A percentile compares a stretch with the other conserved stretches of the same genome.
Evolutionary conservation across 495 filamentous ascomycete genomes (phyloP).

Genomic region (Penicillium manginii): DNA sequence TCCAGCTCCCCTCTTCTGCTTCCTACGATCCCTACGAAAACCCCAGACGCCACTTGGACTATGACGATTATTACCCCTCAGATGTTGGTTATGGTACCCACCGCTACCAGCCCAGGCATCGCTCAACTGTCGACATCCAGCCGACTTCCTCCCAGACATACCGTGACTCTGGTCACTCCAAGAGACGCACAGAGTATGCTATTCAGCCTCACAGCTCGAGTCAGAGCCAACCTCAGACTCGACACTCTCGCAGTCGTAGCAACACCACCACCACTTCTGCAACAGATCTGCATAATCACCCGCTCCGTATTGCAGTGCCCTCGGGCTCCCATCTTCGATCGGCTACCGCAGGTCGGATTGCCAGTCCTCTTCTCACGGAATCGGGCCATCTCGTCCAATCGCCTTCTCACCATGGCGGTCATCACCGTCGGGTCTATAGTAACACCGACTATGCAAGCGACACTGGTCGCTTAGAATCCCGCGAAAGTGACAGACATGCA

Average conservation of each 20-base stretch:
- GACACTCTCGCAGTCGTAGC: conserved; percentile 34
- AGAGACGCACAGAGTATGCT: conserved; percentile 47
- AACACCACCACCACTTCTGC: conserved; percentile 39
- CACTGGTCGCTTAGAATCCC: conserved; percentile 31
- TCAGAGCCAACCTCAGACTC: conserved; percentile 29
- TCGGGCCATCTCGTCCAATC: conserved; percentile 33
- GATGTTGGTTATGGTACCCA: conserved; percentile 39
- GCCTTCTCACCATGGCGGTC: conserved; percentile 29
- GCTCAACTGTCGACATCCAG: conserved; percentile 40
- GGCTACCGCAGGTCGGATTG: conserved; percentile 30
- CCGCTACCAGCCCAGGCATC: conserved; percentile 29
- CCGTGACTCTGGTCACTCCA: conserved; percentile 38
- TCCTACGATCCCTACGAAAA: conserved; percentile 42
- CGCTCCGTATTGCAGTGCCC: conserved; percentile 30
- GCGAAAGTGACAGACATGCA: conserved; percentile 20
- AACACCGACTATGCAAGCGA: conserved; percentile 48
- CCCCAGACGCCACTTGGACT: conserved; percentile 29
- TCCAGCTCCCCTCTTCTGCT: conserved; percentile 34
- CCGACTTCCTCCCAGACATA: conserved; percentile 41
- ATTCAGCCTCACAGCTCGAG: conserved; percentile 34
- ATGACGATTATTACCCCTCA: conserved; percentile 42
- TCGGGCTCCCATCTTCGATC: conserved; percentile 34
- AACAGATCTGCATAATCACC: conserved; percentile 32
- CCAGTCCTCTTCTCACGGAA: conserved; percentile 36
- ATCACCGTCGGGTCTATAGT: conserved; percentile 38